phyloP scores from a whole-genome alignment of 176 grass and related monocot genomes.

The Musa acuminata region DNA sequence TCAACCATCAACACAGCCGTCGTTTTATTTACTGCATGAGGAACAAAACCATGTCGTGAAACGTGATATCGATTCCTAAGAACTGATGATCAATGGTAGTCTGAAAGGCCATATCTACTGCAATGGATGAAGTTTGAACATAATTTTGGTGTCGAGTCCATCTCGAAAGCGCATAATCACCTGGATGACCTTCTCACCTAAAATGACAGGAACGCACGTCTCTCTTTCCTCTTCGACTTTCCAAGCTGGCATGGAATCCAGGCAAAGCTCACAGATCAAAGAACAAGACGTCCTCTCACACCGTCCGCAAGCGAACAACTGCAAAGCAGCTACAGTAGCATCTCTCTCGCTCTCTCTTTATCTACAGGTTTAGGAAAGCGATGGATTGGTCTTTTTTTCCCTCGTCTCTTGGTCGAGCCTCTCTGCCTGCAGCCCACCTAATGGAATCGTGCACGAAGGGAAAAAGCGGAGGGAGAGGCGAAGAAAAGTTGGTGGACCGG shows the following conservation, averaged over 20 bases:
- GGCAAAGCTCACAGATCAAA: neutral
- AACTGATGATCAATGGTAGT: too few species aligned
- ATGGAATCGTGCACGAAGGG: neutral
- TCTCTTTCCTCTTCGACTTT: neutral
- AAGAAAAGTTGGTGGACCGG: neutral
- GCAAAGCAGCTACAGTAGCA: neutral
- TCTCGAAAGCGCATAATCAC: too few species aligned
- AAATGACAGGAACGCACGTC: too few species aligned
- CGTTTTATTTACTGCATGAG: too few species aligned
- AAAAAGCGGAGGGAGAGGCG: neutral
- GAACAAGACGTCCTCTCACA: neutral
- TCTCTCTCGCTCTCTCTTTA: neutral
- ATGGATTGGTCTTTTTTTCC: constrained; percentile 1
- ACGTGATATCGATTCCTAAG: too few species aligned
- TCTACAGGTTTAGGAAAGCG: neutral
- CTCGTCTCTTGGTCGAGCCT: neutral
- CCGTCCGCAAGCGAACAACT: neutral
- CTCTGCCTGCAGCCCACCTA: neutral
- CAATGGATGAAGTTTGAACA: too few species aligned
- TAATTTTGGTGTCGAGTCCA: too few species aligned
- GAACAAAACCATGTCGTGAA: too few species aligned
- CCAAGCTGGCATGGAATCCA: constrained; percentile 4
- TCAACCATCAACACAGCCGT: too few species aligned
- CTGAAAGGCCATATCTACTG: too few species aligned
- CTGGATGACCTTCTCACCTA: too few species aligned